Conservation (phyloP, 2,329 filamentous ascomycete species). For the Epichloe elymi region DNA sequence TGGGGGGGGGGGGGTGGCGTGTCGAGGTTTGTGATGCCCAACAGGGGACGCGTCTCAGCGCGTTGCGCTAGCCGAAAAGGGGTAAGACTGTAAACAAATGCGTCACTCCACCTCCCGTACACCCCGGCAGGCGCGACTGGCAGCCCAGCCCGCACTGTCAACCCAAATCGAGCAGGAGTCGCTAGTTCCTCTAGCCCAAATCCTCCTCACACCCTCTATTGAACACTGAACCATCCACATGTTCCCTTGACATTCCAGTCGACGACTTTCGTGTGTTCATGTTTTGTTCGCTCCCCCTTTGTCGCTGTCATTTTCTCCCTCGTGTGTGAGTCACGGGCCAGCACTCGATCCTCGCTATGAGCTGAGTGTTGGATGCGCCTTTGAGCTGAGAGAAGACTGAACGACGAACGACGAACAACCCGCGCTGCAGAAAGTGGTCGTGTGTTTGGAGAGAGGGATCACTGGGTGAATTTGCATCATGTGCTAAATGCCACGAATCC, state of each 20-base stretch:
- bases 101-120: constrained; percentile 16
- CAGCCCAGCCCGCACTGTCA: constrained; percentile 6
- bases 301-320: background rate
- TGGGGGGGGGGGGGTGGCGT: background rate
- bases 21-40: constrained; percentile 8
- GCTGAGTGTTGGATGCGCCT: constrained; percentile 1
- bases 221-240: constrained; percentile 4
- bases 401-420: constrained; percentile 1
- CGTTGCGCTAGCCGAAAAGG: constrained; percentile 16
- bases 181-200: constrained; percentile 3
- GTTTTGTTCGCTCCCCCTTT: background rate
- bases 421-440: constrained; percentile 1
- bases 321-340: background rate
- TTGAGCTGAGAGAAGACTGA: constrained; percentile 2
- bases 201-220: constrained; percentile 4
- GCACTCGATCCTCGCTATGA: constrained; percentile 3
- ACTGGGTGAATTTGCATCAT: constrained; percentile 3
- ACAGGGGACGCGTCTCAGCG: constrained; percentile 21
- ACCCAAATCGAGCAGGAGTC: constrained; percentile 6
- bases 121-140: constrained; percentile 8
- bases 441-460: constrained; percentile 1
- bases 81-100: constrained; percentile 26
- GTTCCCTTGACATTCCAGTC: constrained; percentile 6
- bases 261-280: background rate
- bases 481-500: constrained; percentile 5